Percentiles rank a stretch among this genome's conserved stretches.
Evolutionary conservation across 2,329 filamentous ascomycete genomes (phyloP).

Genomic region (Keithomyces neogunnii): DNA sequence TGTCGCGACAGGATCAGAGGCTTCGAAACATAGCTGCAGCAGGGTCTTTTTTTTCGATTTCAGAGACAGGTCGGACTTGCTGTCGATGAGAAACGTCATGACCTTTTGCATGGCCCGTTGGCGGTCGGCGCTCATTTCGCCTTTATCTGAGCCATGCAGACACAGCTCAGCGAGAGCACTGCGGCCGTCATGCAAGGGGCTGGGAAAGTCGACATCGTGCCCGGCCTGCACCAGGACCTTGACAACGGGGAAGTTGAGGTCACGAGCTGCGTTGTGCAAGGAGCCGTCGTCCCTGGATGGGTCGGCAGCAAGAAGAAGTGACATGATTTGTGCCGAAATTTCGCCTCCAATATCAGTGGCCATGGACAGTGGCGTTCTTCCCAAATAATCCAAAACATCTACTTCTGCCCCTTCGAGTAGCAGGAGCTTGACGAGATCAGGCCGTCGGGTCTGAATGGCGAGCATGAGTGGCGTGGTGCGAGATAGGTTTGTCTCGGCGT

Average conservation of each 20-base stretch:
- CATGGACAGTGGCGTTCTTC: slow-evolving; percentile 52
- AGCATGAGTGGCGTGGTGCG: slow-evolving; percentile 51
- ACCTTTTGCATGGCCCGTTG: slow-evolving; percentile 49
- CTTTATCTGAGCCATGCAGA: slow-evolving; percentile 40
- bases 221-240: slow-evolving; percentile 47
- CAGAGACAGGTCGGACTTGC: slow-evolving; percentile 47
- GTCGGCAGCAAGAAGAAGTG: slow-evolving; percentile 44
- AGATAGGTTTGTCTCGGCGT: slow-evolving; percentile 42
- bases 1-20: slow-evolving; percentile 43
- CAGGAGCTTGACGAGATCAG: slow-evolving; percentile 49
- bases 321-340: slow-evolving; percentile 44
- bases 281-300: slow-evolving; percentile 56
- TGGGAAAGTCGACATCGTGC: slow-evolving; percentile 58
- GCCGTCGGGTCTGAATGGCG: slow-evolving; percentile 45
- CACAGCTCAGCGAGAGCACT: slow-evolving; percentile 58
- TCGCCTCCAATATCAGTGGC: slow-evolving; percentile 48
- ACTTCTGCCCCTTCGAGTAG: slow-evolving; percentile 51
- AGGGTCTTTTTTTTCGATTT: slow-evolving; percentile 49
- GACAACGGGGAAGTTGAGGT: slow-evolving; percentile 48
- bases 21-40: slow-evolving; percentile 52
- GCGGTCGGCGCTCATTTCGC: slow-evolving; percentile 33
- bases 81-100: slow-evolving; percentile 46
- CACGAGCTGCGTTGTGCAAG: slow-evolving; percentile 54
- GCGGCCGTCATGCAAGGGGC: slow-evolving; percentile 51
- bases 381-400: slow-evolving; percentile 46